Base-by-base conservation (phyloP, 352 stramenopile genomes). In the Globisporangium okanoganense region DNA sequence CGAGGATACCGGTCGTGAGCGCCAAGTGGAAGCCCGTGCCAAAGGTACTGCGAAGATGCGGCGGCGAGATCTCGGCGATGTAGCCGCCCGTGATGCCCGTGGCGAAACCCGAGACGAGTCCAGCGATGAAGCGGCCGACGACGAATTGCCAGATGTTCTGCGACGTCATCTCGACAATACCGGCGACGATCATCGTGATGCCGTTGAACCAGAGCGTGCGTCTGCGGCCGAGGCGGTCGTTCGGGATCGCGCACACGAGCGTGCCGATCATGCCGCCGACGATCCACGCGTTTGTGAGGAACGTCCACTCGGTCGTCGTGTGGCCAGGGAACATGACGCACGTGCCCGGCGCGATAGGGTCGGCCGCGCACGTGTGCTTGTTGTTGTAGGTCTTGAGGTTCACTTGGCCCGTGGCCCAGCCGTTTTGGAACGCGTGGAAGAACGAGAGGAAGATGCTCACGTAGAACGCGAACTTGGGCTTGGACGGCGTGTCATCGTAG, bases 361-460 rank as follows among this genome's bases (percentile, higher is more conserved):
- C 53, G 0, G 65, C 70, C 41, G 72, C 69, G 61, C 81, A 90
- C 33, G 71, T 68, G 14, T 74, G 64, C 24, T 72, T 69, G 65
- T 84, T 63, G 57, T 84, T 72, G 65, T 84, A 88, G 10, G 67
- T 61, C n/a, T 70, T 81, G 29, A 85, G 67, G 68, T 90, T 90
- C 66, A 87, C 61, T 47, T 88, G 81, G 5, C 75, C 79, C 31
- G 78, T 67, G 33, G 71, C 70, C 78, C 79, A 69, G 61, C 79
- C 72, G 62, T 78, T 75, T 69, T 90, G 78, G 58, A 79, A 71
- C 5, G 72, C 63, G 5, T 73, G 67, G 49, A 88, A 61, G 44
- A 90, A 57, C 31, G 64, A 66, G 20, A 82, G 57, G 8, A 41
- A 35, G 6, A 67, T 58, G 25, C 72, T 81, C 41, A 66, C 56